Base-by-base conservation (phyloP, 345 rosid species). In the Brassica juncea region DNA sequence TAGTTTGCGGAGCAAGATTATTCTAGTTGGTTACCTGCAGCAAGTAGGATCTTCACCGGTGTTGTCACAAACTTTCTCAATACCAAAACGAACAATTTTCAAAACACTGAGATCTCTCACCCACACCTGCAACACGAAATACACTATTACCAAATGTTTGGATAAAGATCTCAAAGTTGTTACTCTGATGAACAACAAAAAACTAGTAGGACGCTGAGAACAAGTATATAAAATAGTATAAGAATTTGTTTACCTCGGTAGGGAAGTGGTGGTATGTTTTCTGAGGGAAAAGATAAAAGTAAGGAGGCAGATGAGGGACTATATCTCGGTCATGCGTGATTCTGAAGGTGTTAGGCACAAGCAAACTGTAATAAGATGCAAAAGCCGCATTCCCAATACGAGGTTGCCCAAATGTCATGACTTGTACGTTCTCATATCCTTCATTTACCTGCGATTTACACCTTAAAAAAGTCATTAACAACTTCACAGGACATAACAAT, bases 201-300 rank as follows among this genome's bases (percentile, higher is more conserved):
- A 60, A 6, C 35, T 1, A 2, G 55, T 16, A 75, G 58, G 57
- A 49, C 7, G 16, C 23, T 6, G 59, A 54, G 25, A 16, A 54
- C 1, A 6, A 15, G 4, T 54, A 54, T 5, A 54, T 54, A 54
- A 71, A 12, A 35, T 2, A 63, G 47, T 12, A 4, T 15, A 15
- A 21, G 6, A 31, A 0, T 12, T 71, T 84, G 9, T 76, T 54
- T 87, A 95, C 99, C 98, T 95, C 99, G 84, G 87, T 87, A 14
- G 98, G 92, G 82, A 95, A 91, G 86, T 95, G 99, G 77, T 95
- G 98, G 85, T 93, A 95, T 14, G 99, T 95, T 88, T 93, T 95
- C 12, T 85, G 87, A 7, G 97, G 93, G 83, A 93, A 90, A 75
- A 27, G 80, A 57, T 82, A 68, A 68, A 80, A 91, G 81, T 86